Base-by-base conservation (phyloP, 2,329 filamentous ascomycete species). In the Neopestalotiopsis sp. region DNA sequence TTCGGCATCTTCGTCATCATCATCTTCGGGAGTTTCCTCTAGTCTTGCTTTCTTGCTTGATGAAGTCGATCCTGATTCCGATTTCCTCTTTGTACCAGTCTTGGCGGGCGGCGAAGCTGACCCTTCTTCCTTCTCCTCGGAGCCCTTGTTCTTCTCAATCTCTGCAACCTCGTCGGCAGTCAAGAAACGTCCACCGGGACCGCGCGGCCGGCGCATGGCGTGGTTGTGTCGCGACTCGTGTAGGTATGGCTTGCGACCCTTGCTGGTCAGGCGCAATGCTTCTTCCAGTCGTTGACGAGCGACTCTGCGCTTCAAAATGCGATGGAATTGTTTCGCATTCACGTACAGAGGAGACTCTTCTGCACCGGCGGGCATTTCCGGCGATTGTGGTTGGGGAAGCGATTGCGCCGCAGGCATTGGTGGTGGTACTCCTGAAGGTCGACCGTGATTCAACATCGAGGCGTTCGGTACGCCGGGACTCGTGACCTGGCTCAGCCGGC, bases 181-280 rank as follows among this genome's bases (percentile, higher is more conserved):
- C 79, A 99, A 84, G 86, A 99, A 99, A 30, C 96, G 91, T 28
- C 96, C 96, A 66, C 96, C 96, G 0, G 96, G 96, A 17, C 96
- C 96, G 78, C 96, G 90, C 34, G 96, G 96, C 75, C 96, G 87
- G 69, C 96, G 91, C 96, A 99, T 99, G 10, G 96, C 96, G 81
- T 99, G 96, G 78, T 98, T 98, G 81, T 99, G 96, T 77, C 96
- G 89, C 32, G 95, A 98, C 79, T 99, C 96, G 82, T 99, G 96
- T 40, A 99, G 87, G 77, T 99, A 99, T 3, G 96, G 96, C 82
- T 98, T 98, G 45, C 96, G 90, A 32, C 95, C 95, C 82, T 99
- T 99, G 10, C 92, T 97, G 0, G 96, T 98, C 69, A 98, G 84
- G 57, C 96, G 90, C 58, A 99, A 83, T 67, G 95, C 93, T 80